These are phyloP conservation scores for Termitomyces heimii DNA, from an alignment of 768 basidiomycete species.

Conservation along the genomic window DNA sequence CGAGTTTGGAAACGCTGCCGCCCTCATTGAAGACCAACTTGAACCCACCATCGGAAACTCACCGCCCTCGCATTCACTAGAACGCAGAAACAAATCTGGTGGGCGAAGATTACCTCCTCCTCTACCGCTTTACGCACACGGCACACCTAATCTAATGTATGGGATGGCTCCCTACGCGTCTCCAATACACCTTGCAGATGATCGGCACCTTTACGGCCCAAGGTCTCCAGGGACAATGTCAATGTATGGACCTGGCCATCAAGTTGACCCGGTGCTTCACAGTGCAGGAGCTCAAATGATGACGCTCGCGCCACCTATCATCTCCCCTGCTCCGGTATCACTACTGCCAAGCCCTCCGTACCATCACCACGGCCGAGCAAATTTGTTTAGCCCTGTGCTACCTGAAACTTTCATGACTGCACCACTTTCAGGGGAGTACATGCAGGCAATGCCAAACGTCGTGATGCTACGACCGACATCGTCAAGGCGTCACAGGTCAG, in stretches of 20 bases:
- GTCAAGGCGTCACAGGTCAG: neutral
- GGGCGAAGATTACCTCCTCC: slow-evolving; percentile 8
- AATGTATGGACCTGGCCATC: slow-evolving; percentile 3
- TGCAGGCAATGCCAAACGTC: slow-evolving; percentile 1
- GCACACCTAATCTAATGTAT: slow-evolving; percentile 7
- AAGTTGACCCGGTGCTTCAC: neutral
- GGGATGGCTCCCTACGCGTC: slow-evolving; percentile 6
- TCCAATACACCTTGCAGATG: slow-evolving; percentile 5
- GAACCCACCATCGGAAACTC: neutral
- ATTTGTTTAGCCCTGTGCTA: slow-evolving; percentile 1
- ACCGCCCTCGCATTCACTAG: neutral
- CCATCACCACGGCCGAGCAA: slow-evolving; percentile 4
- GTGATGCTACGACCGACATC: slow-evolving; percentile 3
- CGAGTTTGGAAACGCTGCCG: slow-evolving; percentile 15
- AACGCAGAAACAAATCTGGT: slow-evolving; percentile 2
- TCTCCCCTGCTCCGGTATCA: slow-evolving; percentile 3
- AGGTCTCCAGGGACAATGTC: slow-evolving; percentile 14
- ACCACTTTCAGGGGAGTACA: slow-evolving; percentile 1
- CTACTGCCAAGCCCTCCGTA: neutral
- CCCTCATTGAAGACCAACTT: slow-evolving; percentile 7
- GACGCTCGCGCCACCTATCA: neutral
- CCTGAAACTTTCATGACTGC: neutral
- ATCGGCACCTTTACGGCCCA: slow-evolving; percentile 2
- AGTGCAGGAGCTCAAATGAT: slow-evolving; percentile 7
- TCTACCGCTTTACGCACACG: slow-evolving; percentile 8